phyloP scores from a whole-genome alignment of 202 grass and related monocot genomes.

The Elaeis oleifera region DNA sequence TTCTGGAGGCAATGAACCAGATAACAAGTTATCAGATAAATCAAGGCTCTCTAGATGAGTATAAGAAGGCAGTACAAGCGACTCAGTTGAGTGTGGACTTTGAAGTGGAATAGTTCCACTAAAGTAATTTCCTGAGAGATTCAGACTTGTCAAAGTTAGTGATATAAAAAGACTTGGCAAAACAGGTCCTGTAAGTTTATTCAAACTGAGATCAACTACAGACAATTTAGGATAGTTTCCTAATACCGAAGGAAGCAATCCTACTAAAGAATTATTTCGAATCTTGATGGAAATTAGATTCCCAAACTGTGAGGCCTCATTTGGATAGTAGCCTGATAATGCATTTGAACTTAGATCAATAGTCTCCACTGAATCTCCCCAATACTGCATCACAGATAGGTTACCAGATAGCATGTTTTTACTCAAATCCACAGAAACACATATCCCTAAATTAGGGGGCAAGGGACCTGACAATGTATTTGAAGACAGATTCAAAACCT shows the following conservation, averaged over 20 bases:
- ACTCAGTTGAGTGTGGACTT: conserved; percentile 63
- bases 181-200: conserved; percentile 69
- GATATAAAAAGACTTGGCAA: conserved; percentile 64
- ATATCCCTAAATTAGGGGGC: conserved; percentile 46
- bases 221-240: conserved; percentile 68
- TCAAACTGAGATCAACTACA: conserved; percentile 79
- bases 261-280: conserved; percentile 66
- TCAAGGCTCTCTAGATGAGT: conserved; percentile 65
- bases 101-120: conserved; percentile 76
- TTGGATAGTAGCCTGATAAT: conserved; percentile 62
- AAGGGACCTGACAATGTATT: conserved; percentile 73
- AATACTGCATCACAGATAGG: conserved; percentile 58
- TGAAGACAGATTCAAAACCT: conserved; percentile 77
- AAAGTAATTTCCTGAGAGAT: conserved; percentile 79
- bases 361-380: conserved; percentile 50
- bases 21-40: conserved; percentile 74
- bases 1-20: conserved; percentile 62
- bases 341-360: conserved; percentile 93
- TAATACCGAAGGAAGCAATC: conserved; percentile 70
- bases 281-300: conserved; percentile 64
- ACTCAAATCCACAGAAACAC: conserved; percentile 71
- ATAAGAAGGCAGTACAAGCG: conserved; percentile 54
- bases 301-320: conserved; percentile 65
- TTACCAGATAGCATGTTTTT: conserved; percentile 54
- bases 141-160: conserved; percentile 54